phyloP scores from a whole-genome alignment of 192 early-diverging fungal species.

The Thoreauomyces humboldtii region DNA sequence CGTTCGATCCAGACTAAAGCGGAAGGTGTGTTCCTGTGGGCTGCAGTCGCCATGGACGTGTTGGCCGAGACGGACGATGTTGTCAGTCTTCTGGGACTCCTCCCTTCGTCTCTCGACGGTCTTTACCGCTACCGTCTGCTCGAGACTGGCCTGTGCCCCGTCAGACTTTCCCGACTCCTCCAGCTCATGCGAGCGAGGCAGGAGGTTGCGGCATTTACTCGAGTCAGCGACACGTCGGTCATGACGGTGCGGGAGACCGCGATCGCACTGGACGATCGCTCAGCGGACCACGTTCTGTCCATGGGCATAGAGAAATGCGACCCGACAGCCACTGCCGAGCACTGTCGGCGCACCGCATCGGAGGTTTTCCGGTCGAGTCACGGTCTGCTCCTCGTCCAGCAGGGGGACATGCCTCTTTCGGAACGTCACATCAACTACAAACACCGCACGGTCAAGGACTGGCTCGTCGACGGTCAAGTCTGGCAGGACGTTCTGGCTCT shows the following conservation, averaged over 20 bases:
- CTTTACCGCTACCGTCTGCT: constrained; percentile 2
- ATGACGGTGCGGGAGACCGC: constrained; percentile 3
- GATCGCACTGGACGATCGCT: background rate
- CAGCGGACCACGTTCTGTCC: background rate
- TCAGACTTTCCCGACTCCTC: background rate
- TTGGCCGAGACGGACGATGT: constrained; percentile 1
- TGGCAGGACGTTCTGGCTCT: background rate
- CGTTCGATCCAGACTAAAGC: background rate
- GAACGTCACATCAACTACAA: background rate
- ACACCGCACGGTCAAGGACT: background rate
- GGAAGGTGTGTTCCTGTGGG: constrained; percentile 1
- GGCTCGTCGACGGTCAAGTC: background rate
- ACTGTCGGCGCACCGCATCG: background rate
- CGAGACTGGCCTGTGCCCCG: background rate
- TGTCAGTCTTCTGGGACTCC: background rate
- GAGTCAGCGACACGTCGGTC: constrained; percentile 1
- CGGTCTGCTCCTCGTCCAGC: background rate
- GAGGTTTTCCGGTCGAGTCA: background rate
- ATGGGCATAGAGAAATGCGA: background rate
- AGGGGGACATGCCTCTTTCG: background rate
- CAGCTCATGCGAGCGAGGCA: background rate
- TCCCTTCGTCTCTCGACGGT: background rate
- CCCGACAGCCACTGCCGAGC: background rate
- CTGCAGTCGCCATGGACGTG: constrained; percentile 3
- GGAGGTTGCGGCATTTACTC: background rate